These are phyloP conservation scores for Thalassiosira profunda DNA, from an alignment of 108 stramenopile genomes.

Conservation along the genomic window DNA sequence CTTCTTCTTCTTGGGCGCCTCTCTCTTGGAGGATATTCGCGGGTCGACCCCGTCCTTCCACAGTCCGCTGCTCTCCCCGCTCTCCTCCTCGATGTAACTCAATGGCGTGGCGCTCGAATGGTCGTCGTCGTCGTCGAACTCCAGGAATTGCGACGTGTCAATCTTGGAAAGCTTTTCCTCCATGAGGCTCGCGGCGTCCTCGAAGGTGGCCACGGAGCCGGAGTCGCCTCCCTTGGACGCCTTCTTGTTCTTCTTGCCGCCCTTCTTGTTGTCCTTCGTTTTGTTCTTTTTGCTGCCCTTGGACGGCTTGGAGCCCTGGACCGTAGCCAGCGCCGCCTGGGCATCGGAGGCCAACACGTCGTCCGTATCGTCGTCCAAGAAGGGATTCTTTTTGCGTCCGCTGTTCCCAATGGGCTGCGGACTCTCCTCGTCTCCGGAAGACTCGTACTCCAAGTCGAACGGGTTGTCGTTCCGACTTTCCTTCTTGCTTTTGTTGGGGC, in stretches of 20 bases:
- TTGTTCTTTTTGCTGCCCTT: no score
- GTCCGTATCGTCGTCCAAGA: background rate
- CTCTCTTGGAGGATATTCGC: background rate
- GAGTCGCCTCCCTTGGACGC: background rate
- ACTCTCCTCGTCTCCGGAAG: no score
- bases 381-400: background rate
- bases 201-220: background rate
- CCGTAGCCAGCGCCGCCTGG: background rate
- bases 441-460: no score
- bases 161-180: conserved; percentile 16
- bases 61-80: background rate
- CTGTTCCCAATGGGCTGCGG: background rate
- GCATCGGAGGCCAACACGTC: background rate
- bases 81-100: conserved; percentile 5
- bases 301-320: no score
- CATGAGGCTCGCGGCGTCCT: background rate
- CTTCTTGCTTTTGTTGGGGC: background rate
- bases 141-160: conserved; percentile 12
- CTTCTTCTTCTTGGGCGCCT: background rate
- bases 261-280: no score
- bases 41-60: background rate
- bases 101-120: background rate
- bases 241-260: background rate
- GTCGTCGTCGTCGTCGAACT: conserved; percentile 4
- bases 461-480: background rate